Conservation (phyloP, 2,329 filamentous ascomycete species). For the Penicillium sp. region DNA sequence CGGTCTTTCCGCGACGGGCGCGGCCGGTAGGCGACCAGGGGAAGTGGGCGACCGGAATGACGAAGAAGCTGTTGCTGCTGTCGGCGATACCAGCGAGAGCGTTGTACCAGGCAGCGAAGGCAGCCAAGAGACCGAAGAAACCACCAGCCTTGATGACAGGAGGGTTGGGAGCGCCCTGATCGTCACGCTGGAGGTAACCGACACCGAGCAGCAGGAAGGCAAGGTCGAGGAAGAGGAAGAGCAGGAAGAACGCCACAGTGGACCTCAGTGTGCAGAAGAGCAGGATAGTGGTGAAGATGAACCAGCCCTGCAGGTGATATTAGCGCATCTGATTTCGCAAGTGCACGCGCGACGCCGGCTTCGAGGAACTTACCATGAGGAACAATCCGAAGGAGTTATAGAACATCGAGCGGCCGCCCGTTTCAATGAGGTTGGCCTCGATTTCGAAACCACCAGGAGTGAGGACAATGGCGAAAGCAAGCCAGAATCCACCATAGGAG, state of each 20-base stretch:
- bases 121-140: slow-evolving; percentile 77
- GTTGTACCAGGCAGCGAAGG: slow-evolving; percentile 87
- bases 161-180: slow-evolving; percentile 44
- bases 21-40: slow-evolving; percentile 86
- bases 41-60: slow-evolving; percentile 91
- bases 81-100: slow-evolving; percentile 82
- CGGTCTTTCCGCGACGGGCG: slow-evolving; percentile 61
- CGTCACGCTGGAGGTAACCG: slow-evolving; percentile 63
- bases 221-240: slow-evolving; percentile 78
- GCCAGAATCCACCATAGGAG: slow-evolving; percentile 85
- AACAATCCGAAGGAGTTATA: slow-evolving; percentile 73
- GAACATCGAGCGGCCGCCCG: slow-evolving; percentile 48
- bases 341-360: neutral
- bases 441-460: slow-evolving; percentile 72
- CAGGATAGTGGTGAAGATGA: slow-evolving; percentile 80
- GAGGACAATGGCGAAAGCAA: slow-evolving; percentile 72
- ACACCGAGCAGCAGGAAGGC: slow-evolving; percentile 75
- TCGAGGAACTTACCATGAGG: slow-evolving; percentile 58
- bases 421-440: slow-evolving; percentile 42
- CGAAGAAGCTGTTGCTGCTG: slow-evolving; percentile 77
- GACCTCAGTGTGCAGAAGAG: slow-evolving; percentile 76
- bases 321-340: slow-evolving; percentile 12
- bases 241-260: slow-evolving; percentile 75
- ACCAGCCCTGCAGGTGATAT: slow-evolving; percentile 65
- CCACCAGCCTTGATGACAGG: slow-evolving; percentile 73